A percentile compares a stretch with the other conserved stretches of the same genome.
These are phyloP conservation scores for Ceratocystis variospora DNA, from an alignment of 2,329 filamentous ascomycete genomes.

Conservation along the genomic window DNA sequence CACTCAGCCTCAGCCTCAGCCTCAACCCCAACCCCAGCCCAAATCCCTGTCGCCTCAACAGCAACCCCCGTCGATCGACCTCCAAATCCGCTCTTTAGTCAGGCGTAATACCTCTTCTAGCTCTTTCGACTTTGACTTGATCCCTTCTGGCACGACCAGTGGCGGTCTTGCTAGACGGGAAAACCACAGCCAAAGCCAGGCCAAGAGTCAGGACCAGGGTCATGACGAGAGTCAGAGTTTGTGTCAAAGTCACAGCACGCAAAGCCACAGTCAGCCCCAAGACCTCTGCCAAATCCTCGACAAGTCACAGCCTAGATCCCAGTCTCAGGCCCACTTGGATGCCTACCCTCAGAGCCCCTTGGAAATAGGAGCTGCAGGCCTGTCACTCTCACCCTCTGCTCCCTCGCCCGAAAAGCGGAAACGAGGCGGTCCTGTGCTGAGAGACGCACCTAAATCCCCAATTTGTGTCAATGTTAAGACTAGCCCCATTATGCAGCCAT, in stretches of 20 bases:
- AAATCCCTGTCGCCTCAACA: not conserved
- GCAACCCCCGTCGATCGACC: not conserved
- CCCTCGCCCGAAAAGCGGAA: constrained; percentile 7
- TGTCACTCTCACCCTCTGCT: not conserved
- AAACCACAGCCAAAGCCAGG: not conserved
- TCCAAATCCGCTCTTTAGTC: not conserved
- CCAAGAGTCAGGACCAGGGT: not conserved
- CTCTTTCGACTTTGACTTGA: not conserved
- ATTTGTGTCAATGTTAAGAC: constrained; percentile 30
- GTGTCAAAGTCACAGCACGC: too few species aligned
- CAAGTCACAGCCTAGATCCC: not conserved
- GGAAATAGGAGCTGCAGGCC: constrained; percentile 1
- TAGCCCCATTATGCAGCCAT: constrained; percentile 15
- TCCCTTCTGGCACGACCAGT: not conserved
- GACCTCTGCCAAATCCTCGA: not conserved
- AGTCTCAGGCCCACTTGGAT: constrained; percentile 1
- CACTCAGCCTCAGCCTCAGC: constrained; percentile 5
- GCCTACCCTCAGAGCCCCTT: not conserved
- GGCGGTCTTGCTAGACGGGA: not conserved
- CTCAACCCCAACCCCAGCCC: not conserved
- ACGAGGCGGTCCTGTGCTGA: constrained; percentile 32
- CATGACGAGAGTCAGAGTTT: not conserved
- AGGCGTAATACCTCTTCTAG: not conserved
- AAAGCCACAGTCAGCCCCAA: not conserved
- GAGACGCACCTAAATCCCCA: constrained; percentile 41